Conservation (phyloP, 1,284 basidiomycete species). For the Trametes polyzona region DNA sequence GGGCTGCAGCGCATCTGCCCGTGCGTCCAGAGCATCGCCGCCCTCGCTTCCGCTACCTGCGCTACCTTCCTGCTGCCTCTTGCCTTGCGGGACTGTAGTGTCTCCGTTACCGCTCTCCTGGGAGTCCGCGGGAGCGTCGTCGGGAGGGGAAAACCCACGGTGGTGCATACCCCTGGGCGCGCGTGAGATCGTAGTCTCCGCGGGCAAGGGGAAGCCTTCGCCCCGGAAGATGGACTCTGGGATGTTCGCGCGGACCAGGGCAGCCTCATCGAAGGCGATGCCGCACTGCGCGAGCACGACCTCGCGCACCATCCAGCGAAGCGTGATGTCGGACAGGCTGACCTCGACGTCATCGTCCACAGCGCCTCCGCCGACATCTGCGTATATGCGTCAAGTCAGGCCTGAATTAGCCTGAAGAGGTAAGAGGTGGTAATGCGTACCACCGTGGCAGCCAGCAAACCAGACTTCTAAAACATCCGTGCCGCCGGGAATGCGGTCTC, state of each 20-base stretch:
- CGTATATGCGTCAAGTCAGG: not conserved
- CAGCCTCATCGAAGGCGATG: constrained; percentile 52
- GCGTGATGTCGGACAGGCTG: constrained; percentile 60
- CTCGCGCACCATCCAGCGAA: constrained; percentile 77
- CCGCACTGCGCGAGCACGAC: constrained; percentile 50
- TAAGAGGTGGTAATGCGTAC: constrained; percentile 20
- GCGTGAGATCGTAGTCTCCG: not conserved
- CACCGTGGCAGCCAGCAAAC: constrained; percentile 39
- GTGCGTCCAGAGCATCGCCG: constrained; percentile 21
- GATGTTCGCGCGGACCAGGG: constrained; percentile 42
- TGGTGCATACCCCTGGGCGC: not conserved
- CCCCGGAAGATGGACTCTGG: constrained; percentile 30
- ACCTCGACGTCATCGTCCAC: constrained; percentile 47
- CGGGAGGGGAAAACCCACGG: not conserved
- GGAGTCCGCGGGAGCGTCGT: not conserved
- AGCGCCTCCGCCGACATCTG: constrained; percentile 73
- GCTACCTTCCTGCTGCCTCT: not conserved
- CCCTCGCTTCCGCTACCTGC: not conserved
- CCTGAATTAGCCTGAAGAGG: not conserved
- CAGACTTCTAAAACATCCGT: constrained; percentile 40
- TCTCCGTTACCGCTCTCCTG: not conserved
- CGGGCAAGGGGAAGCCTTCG: constrained; percentile 17
- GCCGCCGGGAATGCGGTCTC: constrained; percentile 16
- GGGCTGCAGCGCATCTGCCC: constrained; percentile 35
- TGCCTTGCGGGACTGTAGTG: not conserved